A percentile compares a stretch with the other conserved stretches of the same genome.
Evolutionary conservation across 352 stramenopile species (phyloP).

Genomic region (Blastocystis sp.): DNA sequence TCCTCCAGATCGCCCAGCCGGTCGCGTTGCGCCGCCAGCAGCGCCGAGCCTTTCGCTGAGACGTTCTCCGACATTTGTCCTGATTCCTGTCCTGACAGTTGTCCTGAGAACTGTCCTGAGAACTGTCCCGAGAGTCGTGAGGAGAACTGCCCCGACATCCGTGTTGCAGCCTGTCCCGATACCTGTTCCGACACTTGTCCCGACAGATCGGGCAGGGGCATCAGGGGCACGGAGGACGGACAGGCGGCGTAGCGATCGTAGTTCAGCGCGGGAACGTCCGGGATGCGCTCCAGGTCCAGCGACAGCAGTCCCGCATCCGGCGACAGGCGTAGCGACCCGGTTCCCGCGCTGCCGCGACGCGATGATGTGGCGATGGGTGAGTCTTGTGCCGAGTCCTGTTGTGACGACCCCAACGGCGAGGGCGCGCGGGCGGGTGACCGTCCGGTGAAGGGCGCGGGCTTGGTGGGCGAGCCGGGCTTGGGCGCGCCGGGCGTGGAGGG

Average conservation of each 20-base stretch:
- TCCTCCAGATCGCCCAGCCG: background rate
- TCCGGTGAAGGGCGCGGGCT: background rate
- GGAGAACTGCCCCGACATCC: background rate
- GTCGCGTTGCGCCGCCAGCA: background rate
- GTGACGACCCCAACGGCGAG: background rate
- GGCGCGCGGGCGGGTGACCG: background rate
- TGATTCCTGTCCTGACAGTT: background rate
- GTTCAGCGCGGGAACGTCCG: background rate
- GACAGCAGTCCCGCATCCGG: background rate
- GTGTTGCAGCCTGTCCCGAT: too few relatives aligned
- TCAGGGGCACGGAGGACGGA: background rate
- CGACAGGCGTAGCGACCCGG: background rate
- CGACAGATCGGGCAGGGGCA: background rate
- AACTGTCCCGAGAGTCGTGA: background rate
- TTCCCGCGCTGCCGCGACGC: background rate
- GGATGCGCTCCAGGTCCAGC: constrained; percentile 29
- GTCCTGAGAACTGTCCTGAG: too few relatives aligned
- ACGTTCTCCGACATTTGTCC: background rate
- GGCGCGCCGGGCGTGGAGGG: background rate
- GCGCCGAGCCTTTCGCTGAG: background rate
- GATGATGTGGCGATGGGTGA: background rate
- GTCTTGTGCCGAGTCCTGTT: background rate
- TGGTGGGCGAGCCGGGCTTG: background rate
- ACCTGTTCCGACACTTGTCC: too few relatives aligned
- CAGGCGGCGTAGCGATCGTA: constrained; percentile 11